Conservation (phyloP, 139 green algal species). For the Limnomonas spitsbergensis region DNA sequence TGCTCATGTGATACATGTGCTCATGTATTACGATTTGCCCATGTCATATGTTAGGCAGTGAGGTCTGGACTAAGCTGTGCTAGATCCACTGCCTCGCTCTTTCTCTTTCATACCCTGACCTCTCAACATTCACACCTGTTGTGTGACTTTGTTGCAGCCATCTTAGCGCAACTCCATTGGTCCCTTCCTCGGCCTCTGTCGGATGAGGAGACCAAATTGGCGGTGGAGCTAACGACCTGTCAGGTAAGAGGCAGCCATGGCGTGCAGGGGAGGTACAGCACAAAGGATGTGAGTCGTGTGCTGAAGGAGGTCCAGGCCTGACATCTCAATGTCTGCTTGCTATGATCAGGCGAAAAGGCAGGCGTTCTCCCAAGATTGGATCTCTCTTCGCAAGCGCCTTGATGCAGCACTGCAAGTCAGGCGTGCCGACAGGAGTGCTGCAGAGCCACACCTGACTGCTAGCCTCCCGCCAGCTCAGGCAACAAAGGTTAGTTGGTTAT, state of each 20-base stretch:
- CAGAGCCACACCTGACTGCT: neutral
- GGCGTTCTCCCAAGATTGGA: no score
- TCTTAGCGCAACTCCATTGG: slow-evolving; percentile 67
- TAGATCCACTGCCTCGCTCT: neutral
- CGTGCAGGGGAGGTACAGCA: no score
- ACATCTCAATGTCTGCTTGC: no score
- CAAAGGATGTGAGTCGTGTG: no score
- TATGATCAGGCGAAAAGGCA: no score
- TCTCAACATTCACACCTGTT: neutral
- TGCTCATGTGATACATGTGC: neutral
- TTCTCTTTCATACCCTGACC: neutral
- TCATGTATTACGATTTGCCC: neutral
- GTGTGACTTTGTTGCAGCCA: slow-evolving; percentile 8
- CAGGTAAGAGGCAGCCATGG: no score
- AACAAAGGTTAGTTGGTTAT: no score
- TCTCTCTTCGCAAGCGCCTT: no score
- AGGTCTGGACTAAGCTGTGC: neutral
- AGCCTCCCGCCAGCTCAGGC: neutral
- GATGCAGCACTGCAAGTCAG: no score
- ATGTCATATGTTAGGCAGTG: neutral
- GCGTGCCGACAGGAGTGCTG: no score
- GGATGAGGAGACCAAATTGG: slow-evolving; percentile 41
- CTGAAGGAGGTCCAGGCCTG: no score
- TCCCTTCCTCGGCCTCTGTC: slow-evolving; percentile 50
- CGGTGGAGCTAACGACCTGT: slow-evolving; percentile 21